These are phyloP conservation scores for Thoreauomyces humboldtii DNA, from an alignment of 192 early-diverging fungal species.

Conservation along the genomic window DNA sequence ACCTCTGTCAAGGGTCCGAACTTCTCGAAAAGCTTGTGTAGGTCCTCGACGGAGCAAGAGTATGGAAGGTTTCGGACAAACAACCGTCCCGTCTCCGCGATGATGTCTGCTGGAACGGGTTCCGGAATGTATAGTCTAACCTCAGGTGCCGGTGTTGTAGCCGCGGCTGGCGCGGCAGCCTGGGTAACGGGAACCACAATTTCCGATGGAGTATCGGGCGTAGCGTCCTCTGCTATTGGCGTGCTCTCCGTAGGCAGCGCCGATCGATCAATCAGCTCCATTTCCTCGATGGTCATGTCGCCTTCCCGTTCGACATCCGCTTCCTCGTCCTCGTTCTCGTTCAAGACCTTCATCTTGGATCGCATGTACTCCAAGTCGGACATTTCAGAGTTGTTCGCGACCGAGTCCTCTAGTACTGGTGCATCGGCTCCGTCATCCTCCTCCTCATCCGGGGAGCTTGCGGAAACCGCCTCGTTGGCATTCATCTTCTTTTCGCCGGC, in stretches of 20 bases:
- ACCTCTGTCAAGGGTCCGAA: constrained; percentile 90
- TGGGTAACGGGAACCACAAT: background rate
- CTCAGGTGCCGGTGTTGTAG: background rate
- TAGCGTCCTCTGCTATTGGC: background rate
- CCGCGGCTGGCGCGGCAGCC: background rate
- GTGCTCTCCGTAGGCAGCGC: background rate
- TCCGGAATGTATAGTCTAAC: background rate
- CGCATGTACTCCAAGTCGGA: constrained; percentile 56
- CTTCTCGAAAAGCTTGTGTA: constrained; percentile 74
- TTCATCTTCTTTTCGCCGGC: constrained; percentile 41
- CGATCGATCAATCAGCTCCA: background rate
- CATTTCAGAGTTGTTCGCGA: constrained; percentile 39
- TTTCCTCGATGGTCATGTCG: constrained; percentile 3
- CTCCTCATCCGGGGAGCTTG: background rate
- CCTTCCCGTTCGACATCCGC: constrained; percentile 35
- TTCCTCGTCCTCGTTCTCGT: constrained; percentile 35
- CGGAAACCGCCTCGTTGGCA: constrained; percentile 24
- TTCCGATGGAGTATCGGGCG: background rate
- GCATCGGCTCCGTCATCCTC: constrained; percentile 29
- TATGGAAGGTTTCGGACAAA: constrained; percentile 94
- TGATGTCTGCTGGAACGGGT: constrained; percentile 52
- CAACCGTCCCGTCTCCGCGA: constrained; percentile 91
- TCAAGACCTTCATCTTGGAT: constrained; percentile 43
- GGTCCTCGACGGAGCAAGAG: constrained; percentile 82
- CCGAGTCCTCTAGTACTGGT: constrained; percentile 5